These are phyloP conservation scores for Didymella exigua DNA, from an alignment of 2,329 filamentous ascomycete genomes.

Conservation along the genomic window DNA sequence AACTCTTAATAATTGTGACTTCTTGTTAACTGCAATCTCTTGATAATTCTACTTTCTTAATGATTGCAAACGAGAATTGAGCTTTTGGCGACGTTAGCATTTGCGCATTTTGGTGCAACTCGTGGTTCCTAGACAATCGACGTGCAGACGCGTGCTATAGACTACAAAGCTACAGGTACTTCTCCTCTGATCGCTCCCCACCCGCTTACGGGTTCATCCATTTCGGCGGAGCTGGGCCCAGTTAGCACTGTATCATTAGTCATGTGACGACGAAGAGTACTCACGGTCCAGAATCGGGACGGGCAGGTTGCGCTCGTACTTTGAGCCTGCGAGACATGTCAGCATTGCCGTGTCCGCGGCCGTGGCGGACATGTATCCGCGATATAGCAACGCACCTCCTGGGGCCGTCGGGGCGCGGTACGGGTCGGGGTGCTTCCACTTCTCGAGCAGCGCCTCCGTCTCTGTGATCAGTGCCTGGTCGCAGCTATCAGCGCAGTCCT, in stretches of 20 bases:
- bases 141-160: constrained; percentile 20
- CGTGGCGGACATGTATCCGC: constrained; percentile 30
- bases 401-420: constrained; percentile 89
- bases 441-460: constrained; percentile 84
- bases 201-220: constrained; percentile 41
- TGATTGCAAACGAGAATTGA: too few species aligned
- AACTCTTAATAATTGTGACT: too few species aligned
- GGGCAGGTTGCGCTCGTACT: constrained; percentile 93
- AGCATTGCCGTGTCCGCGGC: constrained; percentile 29
- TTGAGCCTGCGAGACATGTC: constrained; percentile 70
- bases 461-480: constrained; percentile 79
- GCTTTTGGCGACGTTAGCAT: too few species aligned
- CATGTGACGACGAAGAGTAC: constrained; percentile 47
- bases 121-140: too few species aligned
- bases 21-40: too few species aligned
- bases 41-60: too few species aligned
- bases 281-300: constrained; percentile 79
- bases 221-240: constrained; percentile 40
- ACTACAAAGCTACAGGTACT: constrained; percentile 16
- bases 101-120: too few species aligned
- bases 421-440: constrained; percentile 98
- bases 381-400: constrained; percentile 67
- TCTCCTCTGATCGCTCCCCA: constrained; percentile 5
- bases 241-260: constrained; percentile 23
- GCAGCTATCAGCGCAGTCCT: constrained; percentile 26